phyloP scores from a whole-genome alignment of 176 grass and related monocot genomes.

The Lolium multiflorum region DNA sequence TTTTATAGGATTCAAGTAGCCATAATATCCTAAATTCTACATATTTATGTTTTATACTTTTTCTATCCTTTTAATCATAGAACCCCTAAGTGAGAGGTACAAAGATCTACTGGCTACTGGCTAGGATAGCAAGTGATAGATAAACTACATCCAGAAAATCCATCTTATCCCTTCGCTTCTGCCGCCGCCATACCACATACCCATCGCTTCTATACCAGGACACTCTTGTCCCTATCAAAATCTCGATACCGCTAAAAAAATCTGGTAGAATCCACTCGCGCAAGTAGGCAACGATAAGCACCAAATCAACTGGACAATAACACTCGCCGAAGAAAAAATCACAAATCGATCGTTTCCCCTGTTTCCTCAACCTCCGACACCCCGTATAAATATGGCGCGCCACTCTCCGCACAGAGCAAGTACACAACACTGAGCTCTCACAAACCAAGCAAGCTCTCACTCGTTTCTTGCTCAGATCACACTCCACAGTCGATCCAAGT shows the following conservation, averaged over 20 bases:
- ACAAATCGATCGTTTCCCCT: neutral
- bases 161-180: neutral
- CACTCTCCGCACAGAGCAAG: conserved; percentile 21
- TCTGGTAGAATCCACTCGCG: neutral
- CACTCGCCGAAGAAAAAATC: conserved; percentile 27
- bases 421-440: neutral
- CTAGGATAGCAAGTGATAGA: too few species aligned
- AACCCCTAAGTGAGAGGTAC: too few species aligned
- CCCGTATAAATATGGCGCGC: conserved; percentile 36
- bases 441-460: neutral
- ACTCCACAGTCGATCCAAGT: neutral
- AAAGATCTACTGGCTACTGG: too few species aligned
- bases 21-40: too few species aligned
- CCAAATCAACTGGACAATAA: neutral
- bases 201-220: neutral
- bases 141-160: neutral
- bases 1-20: too few species aligned
- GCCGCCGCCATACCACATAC: neutral
- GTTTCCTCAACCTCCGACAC: neutral
- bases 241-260: neutral
- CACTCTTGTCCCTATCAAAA: neutral
- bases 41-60: too few species aligned
- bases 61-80: too few species aligned
- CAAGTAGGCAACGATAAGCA: neutral
- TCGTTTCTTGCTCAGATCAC: neutral